Evolutionary conservation across 1,139 yeast species (phyloP).

Genomic region (Candida buenavistaensis): DNA sequence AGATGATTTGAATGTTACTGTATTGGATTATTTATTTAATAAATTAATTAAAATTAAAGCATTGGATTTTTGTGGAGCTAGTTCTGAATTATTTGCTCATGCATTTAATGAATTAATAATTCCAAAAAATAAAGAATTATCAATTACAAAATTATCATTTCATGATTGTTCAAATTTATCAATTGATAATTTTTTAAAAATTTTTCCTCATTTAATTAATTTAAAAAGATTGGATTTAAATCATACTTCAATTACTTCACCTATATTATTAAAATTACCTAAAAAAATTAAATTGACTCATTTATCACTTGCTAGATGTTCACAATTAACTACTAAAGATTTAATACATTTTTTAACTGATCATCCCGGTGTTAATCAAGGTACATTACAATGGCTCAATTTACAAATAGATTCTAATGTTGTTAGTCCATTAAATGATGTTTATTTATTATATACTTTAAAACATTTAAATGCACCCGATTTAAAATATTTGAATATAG

Average conservation of each 20-base stretch:
- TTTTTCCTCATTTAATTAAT: conserved; percentile 59
- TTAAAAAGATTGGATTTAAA: conserved; percentile 74
- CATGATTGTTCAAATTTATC: conserved; percentile 88
- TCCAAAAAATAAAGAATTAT: conserved; percentile 20
- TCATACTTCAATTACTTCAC: conserved; percentile 74
- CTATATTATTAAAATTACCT: conserved; percentile 52
- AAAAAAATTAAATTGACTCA: conserved; percentile 65
- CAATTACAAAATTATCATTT: conserved; percentile 61
- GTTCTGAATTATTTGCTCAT: conserved; percentile 60
- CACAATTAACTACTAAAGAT: conserved; percentile 72
- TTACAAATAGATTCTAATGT: conserved; percentile 72
- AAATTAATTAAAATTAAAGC: conserved; percentile 61
- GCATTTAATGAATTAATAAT: conserved; percentile 53
- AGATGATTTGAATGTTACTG: conserved; percentile 68
- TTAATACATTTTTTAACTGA: conserved; percentile 67
- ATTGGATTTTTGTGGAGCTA: conserved; percentile 88
- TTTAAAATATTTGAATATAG: conserved; percentile 62
- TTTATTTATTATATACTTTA: conserved; percentile 57
- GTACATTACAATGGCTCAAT: conserved; percentile 71
- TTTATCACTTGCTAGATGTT: conserved; percentile 76
- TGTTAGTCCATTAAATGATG: conserved; percentile 59
- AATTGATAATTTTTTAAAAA: conserved; percentile 50
- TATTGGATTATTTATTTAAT: conserved; percentile 62
- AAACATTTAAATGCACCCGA: conserved; percentile 53
- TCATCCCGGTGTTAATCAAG: conserved; percentile 66